These are phyloP conservation scores for Flaveria bidentis DNA, from an alignment of 129 eudicot genomes.

Conservation along the genomic window DNA sequence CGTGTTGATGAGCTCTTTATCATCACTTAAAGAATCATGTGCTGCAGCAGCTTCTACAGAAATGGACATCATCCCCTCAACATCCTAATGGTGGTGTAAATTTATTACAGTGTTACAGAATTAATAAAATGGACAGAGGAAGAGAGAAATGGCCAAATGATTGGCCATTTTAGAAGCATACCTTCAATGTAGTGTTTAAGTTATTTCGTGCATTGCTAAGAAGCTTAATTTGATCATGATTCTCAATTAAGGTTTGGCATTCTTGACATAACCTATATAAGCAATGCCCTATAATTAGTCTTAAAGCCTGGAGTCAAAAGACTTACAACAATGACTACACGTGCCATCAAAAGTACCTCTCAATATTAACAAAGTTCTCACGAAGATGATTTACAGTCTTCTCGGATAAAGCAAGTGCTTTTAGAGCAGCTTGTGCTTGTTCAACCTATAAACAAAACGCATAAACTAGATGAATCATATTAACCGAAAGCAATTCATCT, in stretches of 20 bases:
- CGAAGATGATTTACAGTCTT: conserved; percentile 74
- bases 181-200: conserved; percentile 94
- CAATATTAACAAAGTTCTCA: conserved; percentile 78
- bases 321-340: conserved; percentile 2
- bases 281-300: conserved; percentile 1
- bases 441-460: conserved; percentile 68
- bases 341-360: conserved; percentile 53
- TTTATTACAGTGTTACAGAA: not conserved
- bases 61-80: conserved; percentile 99
- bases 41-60: conserved; percentile 97
- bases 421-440: conserved; percentile 93
- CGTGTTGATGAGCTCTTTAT: conserved; percentile 88
- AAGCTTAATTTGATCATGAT: conserved; percentile 96
- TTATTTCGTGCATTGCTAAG: conserved; percentile 96
- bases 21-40: conserved; percentile 82
- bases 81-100: conserved; percentile 55
- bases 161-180: conserved; percentile 26
- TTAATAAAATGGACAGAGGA: not conserved
- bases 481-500: not conserved
- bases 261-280: conserved; percentile 82
- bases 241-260: conserved; percentile 94
- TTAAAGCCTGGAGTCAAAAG: not conserved
- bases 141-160: conserved; percentile 14
- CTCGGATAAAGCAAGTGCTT: conserved; percentile 75
- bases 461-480: conserved; percentile 11